phyloP scores from a whole-genome alignment of 257 asterid genomes.

The Leptodermis oblonga region DNA sequence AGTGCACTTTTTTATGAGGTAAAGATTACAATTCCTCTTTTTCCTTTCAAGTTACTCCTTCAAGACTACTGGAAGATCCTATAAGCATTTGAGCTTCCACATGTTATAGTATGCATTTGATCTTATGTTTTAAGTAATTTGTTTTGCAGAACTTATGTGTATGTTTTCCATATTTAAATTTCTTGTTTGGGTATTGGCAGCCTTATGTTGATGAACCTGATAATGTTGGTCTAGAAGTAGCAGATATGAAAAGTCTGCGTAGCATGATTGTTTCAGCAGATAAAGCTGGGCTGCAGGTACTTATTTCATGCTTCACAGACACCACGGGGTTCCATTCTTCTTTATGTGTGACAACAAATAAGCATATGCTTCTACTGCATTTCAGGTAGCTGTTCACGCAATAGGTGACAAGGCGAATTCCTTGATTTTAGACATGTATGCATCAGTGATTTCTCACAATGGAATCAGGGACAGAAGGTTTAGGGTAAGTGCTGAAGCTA shows the following conservation, averaged over 20 bases:
- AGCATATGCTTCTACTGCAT: conserved; percentile 8
- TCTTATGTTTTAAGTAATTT: neutral
- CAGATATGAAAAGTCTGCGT: conserved; percentile 50
- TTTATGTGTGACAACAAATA: neutral
- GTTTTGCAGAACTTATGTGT: neutral
- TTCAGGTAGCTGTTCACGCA: conserved; percentile 91
- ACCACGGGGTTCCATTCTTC: neutral
- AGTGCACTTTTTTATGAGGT: conserved; percentile 89
- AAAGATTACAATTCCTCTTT: conserved; percentile 14
- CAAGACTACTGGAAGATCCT: neutral
- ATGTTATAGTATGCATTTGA: neutral
- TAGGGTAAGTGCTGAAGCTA: conserved; percentile 52
- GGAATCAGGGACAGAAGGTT: conserved; percentile 75
- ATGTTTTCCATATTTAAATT: conserved; percentile 1
- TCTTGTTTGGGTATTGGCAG: conserved; percentile 29
- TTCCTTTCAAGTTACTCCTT: neutral
- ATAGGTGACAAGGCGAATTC: conserved; percentile 92
- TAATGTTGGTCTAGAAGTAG: conserved; percentile 74
- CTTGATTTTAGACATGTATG: conserved; percentile 76
- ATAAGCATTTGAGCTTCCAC: neutral
- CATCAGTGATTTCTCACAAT: conserved; percentile 55
- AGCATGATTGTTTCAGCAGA: conserved; percentile 71
- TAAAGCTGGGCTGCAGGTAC: conserved; percentile 88
- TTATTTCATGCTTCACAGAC: conserved; percentile 16
- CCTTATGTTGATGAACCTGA: conserved; percentile 70